phyloP scores from a whole-genome alignment of 805 yeast species.

The Yarrowia sp. region DNA sequence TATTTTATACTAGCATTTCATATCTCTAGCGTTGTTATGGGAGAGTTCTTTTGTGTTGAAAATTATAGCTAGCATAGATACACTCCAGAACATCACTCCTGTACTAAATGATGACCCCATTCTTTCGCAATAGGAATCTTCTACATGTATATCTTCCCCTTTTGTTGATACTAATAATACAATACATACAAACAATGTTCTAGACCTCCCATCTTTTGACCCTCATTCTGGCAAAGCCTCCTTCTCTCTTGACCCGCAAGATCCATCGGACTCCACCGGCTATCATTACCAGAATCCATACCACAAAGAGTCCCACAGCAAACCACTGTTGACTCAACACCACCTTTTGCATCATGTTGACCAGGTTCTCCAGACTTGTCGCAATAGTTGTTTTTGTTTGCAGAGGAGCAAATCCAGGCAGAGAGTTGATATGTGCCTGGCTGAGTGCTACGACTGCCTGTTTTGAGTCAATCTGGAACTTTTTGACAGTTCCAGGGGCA shows the following conservation, averaged over 20 bases:
- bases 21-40: no score
- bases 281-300: neutral
- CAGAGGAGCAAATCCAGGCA: conserved; percentile 23
- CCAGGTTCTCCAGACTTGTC: conserved; percentile 26
- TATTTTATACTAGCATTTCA: no score
- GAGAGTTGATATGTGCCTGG: conserved; percentile 4
- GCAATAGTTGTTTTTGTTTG: conserved; percentile 17
- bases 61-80: no score
- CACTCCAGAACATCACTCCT: no score
- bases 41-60: no score
- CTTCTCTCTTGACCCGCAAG: neutral
- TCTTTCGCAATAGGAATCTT: no score
- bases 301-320: conserved; percentile 1
- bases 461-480: neutral
- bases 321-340: conserved; percentile 18
- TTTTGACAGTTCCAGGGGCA: neutral
- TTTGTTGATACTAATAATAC: neutral
- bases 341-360: conserved; percentile 16
- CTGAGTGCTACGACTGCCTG: neutral
- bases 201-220: conserved; percentile 5
- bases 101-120: no score
- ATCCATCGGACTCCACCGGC: neutral
- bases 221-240: neutral
- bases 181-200: neutral
- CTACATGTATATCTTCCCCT: no score